These are phyloP conservation scores for Tagetes erecta DNA, from an alignment of 129 eudicot genomes.

Conservation along the genomic window DNA sequence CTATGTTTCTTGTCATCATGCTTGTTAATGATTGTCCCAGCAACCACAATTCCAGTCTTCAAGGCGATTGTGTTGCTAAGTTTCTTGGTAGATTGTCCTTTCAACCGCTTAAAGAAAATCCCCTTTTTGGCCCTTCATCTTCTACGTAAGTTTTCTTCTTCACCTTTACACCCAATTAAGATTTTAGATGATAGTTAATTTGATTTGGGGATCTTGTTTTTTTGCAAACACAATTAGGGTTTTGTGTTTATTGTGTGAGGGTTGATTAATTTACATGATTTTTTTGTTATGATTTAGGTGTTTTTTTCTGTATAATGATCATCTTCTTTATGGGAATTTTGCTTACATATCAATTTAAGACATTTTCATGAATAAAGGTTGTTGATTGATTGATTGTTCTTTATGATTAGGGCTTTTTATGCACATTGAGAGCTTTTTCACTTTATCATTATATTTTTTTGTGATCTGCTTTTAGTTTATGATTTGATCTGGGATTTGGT, in stretches of 20 bases:
- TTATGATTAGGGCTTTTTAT: conserved; percentile 9
- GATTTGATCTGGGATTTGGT: background rate
- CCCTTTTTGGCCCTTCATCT: conserved; percentile 94
- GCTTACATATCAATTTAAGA: conserved; percentile 5
- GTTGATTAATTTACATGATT: background rate
- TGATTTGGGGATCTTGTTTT: conserved; percentile 12
- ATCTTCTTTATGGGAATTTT: conserved; percentile 7
- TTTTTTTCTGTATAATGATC: conserved; percentile 16
- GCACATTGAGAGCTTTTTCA: conserved; percentile 14
- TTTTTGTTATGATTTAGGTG: conserved; percentile 10
- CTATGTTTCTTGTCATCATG: conserved; percentile 69
- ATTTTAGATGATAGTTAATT: background rate
- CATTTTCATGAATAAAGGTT: background rate
- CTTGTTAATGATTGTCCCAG: conserved; percentile 76
- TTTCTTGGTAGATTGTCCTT: conserved; percentile 88
- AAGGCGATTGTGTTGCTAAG: conserved; percentile 67
- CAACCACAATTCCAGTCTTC: conserved; percentile 37
- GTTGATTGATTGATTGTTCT: background rate
- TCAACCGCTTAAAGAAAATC: conserved; percentile 83
- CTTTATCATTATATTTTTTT: background rate
- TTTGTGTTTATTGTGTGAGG: conserved; percentile 1
- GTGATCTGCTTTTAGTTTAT: conserved; percentile 14
- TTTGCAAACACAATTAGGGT: background rate
- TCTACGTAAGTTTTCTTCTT: conserved; percentile 49
- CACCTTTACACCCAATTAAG: background rate